Base-by-base conservation (phyloP, 1,284 basidiomycete species). In the Pascua guehoae region DNA sequence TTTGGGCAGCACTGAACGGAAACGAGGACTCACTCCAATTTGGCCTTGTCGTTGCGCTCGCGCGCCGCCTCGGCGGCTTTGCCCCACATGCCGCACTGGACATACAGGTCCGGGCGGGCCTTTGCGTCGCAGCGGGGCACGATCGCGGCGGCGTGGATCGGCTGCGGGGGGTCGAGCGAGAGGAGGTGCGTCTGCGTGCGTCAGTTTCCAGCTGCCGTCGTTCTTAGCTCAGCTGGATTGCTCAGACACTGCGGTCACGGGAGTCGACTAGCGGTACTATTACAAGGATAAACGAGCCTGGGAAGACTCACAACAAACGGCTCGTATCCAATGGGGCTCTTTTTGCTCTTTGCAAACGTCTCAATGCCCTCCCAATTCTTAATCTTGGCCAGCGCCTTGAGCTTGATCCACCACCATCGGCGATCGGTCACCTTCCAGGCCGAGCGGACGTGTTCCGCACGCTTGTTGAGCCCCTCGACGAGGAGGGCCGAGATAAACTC, bases 261-360 rank as follows among this genome's bases (percentile, higher is more conserved):
- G 12, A n/a, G 24, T 32, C n/a, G n/a, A 24, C 39, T 4, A 43
- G 50, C 16, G 24, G 24, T 32, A 32, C 4, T 32, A 32, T 32
- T 3, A 32, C 3, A 32, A 32, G 24, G 7, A 32, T 32, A 32
- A 5, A 9, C n/a, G 39, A 32, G 12, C 39, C 14, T 15, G 42
- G 16, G n/a, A 38, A 2, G 24, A 72, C 91, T 85, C 49, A 84
- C 85, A 16, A 96, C 93, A 72, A 95, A 96, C 0, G 89, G 85
- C 72, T 95, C 91, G 69, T 94, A 98, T 4, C 96, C 95, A 60
- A 98, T 96, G 1, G 96, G 94, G 72, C 88, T 91, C 65, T 90
- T 85, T 74, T 86, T 92, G 46, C 86, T 87, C 66, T 86, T 88
- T 0, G 91, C 84, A 71, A 96, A 94, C 0, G 81, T 70, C 54